Evolutionary conservation across 176 grass and related monocot genomes (phyloP).

Genomic region (Musa itinerans): DNA sequence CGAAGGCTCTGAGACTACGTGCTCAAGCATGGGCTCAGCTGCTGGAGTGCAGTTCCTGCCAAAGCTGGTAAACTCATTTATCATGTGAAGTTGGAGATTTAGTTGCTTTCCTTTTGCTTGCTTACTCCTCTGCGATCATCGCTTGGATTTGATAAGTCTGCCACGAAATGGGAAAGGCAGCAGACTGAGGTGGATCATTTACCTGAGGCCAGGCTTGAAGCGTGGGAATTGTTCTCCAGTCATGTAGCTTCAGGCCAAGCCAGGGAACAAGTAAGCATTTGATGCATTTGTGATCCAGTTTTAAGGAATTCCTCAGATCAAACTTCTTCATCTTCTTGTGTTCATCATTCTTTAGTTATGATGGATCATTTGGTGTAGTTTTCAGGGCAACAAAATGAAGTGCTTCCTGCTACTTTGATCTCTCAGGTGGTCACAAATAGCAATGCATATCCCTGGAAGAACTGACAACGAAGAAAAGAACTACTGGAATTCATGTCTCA

Average conservation of each 20-base stretch:
- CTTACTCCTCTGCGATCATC: neutral
- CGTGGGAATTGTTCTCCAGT: conserved; percentile 12
- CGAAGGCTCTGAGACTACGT: conserved; percentile 22
- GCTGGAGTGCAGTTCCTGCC: conserved; percentile 26
- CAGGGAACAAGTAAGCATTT: conserved; percentile 29
- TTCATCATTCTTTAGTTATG: no score
- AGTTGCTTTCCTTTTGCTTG: neutral
- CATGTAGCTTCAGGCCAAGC: conserved; percentile 17
- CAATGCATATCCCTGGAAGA: conserved; percentile 22
- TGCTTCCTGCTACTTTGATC: neutral
- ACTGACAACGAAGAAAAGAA: conserved; percentile 36
- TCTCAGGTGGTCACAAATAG: conserved; percentile 11
- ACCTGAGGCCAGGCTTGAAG: conserved; percentile 29
- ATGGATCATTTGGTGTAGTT: no score
- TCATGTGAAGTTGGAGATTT: no score
- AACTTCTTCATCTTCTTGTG: no score
- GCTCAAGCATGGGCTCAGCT: conserved; percentile 24
- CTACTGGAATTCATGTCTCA: conserved; percentile 28
- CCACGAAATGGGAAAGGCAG: conserved; percentile 32
- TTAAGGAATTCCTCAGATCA: no score
- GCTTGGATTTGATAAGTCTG: conserved; percentile 10
- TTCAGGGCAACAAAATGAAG: no score
- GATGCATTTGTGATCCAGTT: neutral
- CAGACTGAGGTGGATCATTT: conserved; percentile 35
- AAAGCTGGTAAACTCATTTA: conserved; percentile 12